phyloP scores from a whole-genome alignment of 176 grass and related monocot species.

The Guadua angustifolia region DNA sequence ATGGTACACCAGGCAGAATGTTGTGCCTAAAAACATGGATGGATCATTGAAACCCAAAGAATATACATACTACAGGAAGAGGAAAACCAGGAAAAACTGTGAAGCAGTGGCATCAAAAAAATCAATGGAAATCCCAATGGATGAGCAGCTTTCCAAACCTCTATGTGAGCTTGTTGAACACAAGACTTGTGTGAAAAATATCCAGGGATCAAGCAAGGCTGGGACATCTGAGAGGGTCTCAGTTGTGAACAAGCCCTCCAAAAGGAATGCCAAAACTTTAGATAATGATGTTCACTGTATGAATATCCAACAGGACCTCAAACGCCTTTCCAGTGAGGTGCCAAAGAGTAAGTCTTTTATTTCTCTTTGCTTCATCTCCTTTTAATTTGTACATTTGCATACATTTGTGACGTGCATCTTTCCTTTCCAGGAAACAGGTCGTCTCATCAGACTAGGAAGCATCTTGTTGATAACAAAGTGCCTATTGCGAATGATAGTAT shows the following conservation, averaged over 20 bases:
- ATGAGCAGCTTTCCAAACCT: slow-evolving; percentile 59
- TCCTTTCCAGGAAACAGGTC: slow-evolving; percentile 58
- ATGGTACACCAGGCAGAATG: slow-evolving; percentile 48
- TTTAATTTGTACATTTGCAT: slow-evolving; percentile 25
- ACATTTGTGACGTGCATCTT: slow-evolving; percentile 24
- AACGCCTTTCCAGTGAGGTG: slow-evolving; percentile 46
- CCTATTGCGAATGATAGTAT: slow-evolving; percentile 31
- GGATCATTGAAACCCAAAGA: slow-evolving; percentile 49
- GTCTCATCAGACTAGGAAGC: slow-evolving; percentile 58
- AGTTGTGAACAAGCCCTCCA: slow-evolving; percentile 43
- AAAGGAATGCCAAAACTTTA: slow-evolving; percentile 31
- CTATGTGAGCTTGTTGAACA: slow-evolving; percentile 53
- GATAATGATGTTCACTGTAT: slow-evolving; percentile 28
- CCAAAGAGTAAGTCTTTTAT: slow-evolving; percentile 65
- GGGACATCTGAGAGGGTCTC: slow-evolving; percentile 37
- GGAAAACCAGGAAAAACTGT: slow-evolving; percentile 59
- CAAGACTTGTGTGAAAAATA: slow-evolving; percentile 50
- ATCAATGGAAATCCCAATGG: slow-evolving; percentile 38
- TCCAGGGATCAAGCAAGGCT: slow-evolving; percentile 39
- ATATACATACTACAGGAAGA: slow-evolving; percentile 79
- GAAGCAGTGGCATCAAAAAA: slow-evolving; percentile 38
- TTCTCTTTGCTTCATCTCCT: slow-evolving; percentile 10
- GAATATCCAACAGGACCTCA: slow-evolving; percentile 49
- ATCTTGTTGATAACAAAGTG: slow-evolving; percentile 42
- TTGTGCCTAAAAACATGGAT: slow-evolving; percentile 38